These are phyloP conservation scores for Metarhizium rileyi DNA, from an alignment of 2,329 filamentous ascomycete species.

Conservation along the genomic window DNA sequence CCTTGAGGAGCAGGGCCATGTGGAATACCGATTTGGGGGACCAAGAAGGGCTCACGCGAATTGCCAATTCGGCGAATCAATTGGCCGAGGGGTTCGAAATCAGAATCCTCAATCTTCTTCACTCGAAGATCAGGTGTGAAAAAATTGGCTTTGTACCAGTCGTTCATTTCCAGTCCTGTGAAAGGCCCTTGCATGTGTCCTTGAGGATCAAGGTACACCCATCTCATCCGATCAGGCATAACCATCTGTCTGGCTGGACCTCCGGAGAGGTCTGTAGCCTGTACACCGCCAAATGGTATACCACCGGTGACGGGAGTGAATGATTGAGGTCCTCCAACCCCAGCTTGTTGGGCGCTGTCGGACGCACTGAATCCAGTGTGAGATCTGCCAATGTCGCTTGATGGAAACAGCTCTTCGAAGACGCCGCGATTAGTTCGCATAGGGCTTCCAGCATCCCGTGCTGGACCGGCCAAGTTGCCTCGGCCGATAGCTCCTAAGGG, in stretches of 20 bases:
- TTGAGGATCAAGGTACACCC: conserved; percentile 95
- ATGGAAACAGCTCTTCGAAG: conserved; percentile 46
- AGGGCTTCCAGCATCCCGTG: conserved; percentile 50
- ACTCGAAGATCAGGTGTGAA: conserved; percentile 92
- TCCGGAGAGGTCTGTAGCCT: conserved; percentile 41
- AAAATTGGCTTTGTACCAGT: conserved; percentile 99
- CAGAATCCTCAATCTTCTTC: conserved; percentile 84
- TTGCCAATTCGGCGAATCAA: conserved; percentile 94
- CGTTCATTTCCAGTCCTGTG: conserved; percentile 96
- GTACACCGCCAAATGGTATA: conserved; percentile 25
- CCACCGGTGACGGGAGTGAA: conserved; percentile 26
- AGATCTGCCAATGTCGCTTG: conserved; percentile 22
- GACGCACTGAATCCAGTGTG: conserved; percentile 28
- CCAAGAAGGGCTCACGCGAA: conserved; percentile 91
- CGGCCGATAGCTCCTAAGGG: conserved; percentile 60
- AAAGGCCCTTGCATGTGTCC: conserved; percentile 89
- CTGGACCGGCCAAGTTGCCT: conserved; percentile 42
- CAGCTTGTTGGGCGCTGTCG: conserved; percentile 26
- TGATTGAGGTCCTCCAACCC: conserved; percentile 23
- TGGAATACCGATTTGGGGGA: conserved; percentile 90
- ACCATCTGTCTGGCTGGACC: conserved; percentile 84
- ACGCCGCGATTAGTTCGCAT: conserved; percentile 43
- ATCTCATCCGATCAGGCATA: conserved; percentile 97
- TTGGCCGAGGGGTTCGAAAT: conserved; percentile 92
- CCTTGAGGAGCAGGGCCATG: conserved; percentile 62